phyloP scores from a whole-genome alignment of 345 rosid species.

The Trapa bicornis region DNA sequence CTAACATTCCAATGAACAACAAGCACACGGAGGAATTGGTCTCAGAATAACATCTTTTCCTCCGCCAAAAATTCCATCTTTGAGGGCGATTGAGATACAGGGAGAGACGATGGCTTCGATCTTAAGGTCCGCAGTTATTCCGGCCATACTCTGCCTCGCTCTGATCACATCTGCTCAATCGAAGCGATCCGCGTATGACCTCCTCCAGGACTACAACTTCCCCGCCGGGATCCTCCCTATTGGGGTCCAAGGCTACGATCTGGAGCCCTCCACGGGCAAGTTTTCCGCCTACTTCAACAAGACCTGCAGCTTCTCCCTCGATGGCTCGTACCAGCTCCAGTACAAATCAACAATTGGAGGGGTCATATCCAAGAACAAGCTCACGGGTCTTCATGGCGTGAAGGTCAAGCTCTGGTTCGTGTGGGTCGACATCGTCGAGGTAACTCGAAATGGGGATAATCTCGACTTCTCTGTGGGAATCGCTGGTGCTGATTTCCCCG shows the following conservation, averaged over 20 bases:
- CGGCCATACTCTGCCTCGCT: constrained; percentile 6
- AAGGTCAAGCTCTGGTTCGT: constrained; percentile 48
- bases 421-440: constrained; percentile 57
- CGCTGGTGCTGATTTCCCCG: constrained; percentile 46
- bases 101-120: constrained; percentile 7
- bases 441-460: constrained; percentile 32
- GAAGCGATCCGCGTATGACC: constrained; percentile 37
- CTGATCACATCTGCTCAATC: constrained; percentile 10
- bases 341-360: constrained; percentile 43
- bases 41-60: background rate
- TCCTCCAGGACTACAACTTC: constrained; percentile 28
- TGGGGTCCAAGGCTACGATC: constrained; percentile 38
- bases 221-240: constrained; percentile 49
- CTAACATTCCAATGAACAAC: constrained; percentile 10
- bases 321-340: constrained; percentile 45
- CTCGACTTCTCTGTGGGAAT: constrained; percentile 58
- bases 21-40: background rate
- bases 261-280: constrained; percentile 31
- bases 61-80: background rate
- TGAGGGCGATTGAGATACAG: background rate
- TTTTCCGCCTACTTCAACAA: constrained; percentile 42
- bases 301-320: constrained; percentile 45
- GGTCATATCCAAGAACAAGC: constrained; percentile 27
- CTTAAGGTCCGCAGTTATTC: background rate
- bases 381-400: constrained; percentile 37